Evolutionary conservation across 2,329 filamentous ascomycete genomes (phyloP).

Genomic region (Sporothrix phasma): DNA sequence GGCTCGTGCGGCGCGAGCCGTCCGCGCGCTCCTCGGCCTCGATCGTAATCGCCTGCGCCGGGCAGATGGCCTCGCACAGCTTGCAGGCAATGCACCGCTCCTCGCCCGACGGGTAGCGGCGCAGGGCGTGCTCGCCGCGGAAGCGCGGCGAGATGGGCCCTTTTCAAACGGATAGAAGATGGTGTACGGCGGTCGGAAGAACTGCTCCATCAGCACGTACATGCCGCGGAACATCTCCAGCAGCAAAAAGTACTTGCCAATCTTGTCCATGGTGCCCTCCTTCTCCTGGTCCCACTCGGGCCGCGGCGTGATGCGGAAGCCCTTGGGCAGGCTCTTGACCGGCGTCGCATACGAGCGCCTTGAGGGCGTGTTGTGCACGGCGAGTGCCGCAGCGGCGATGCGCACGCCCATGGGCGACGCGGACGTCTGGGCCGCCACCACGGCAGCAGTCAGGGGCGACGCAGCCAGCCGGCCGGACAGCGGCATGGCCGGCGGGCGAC

Average conservation of each 20-base stretch:
- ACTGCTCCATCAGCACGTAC: conserved; percentile 97
- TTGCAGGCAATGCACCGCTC: conserved; percentile 99
- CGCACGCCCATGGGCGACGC: not conserved
- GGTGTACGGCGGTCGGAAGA: conserved; percentile 96
- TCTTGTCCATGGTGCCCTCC: conserved; percentile 69
- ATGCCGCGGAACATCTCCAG: conserved; percentile 94
- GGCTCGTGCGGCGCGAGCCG: conserved; percentile 85
- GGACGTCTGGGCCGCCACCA: not conserved
- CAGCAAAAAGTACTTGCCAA: conserved; percentile 90
- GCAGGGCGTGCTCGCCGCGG: conserved; percentile 92
- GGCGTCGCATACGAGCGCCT: conserved; percentile 52
- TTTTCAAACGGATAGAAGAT: conserved; percentile 99
- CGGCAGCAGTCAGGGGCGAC: conserved; percentile 5
- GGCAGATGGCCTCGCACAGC: conserved; percentile 96
- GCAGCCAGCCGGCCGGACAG: not conserved
- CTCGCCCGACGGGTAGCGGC: conserved; percentile 93
- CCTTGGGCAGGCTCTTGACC: conserved; percentile 64
- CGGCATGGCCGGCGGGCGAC: conserved; percentile 17
- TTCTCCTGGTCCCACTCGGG: conserved; percentile 71
- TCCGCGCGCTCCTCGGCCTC: conserved; percentile 97
- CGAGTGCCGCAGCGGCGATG: not conserved
- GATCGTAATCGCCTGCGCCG: conserved; percentile 96
- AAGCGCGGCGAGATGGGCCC: conserved; percentile 94
- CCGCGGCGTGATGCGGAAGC: conserved; percentile 67
- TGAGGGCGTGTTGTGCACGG: conserved; percentile 1